Evolutionary conservation across 768 basidiomycete species (phyloP), one percentile per base, ranked within the genome.

Genomic region (Lepiota venenata): DNA sequence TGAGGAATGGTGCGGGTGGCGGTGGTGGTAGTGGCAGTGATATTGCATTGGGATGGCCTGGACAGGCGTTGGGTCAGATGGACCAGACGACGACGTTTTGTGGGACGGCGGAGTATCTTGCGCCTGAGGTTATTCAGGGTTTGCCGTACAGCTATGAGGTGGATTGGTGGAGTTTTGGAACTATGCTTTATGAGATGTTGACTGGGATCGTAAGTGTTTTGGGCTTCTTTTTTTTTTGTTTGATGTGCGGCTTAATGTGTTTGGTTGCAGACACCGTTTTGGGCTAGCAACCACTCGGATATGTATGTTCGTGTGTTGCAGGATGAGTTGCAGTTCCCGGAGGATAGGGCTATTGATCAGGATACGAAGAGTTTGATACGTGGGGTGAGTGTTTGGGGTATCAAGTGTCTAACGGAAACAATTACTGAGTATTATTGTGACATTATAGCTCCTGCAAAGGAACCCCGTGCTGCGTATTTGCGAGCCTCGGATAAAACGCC

Each of bases 161-260:
- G 18, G 96, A 98, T 67, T 96, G 93, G 91, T 99, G 94, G 95
- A 91, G 88, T 60, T 89, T 96, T 63, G 96, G 96, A 35, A 98
- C 96, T 58, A 96, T 98, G 90, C 72, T 98, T 56, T 93, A 91
- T 67, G 96, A 98, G 75, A 96, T 97, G 89, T 73, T 98, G 71
- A 91, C 91, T 37, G 96, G 96, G 22, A 89, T 95, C 60, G 94
- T 95, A 69, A 76, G 88, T 84, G 41, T 51, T 29, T 63, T 43
- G 50, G 8, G 4, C n/a, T n/a, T n/a, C n/a, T n/a, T n/a, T n/a
- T n/a, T n/a, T n/a, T n/a, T n/a, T n/a, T n/a, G n/a, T n/a, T n/a
- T n/a, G n/a, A n/a, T 14, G 25, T 52, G 46, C 47, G 45, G 51
- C 58, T 55, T 43, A 44, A 52, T 53, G 48, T 58, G 39, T 61